Base-by-base conservation (phyloP, 2,329 filamentous ascomycete species). In the Aphanoascus verrucosus region DNA sequence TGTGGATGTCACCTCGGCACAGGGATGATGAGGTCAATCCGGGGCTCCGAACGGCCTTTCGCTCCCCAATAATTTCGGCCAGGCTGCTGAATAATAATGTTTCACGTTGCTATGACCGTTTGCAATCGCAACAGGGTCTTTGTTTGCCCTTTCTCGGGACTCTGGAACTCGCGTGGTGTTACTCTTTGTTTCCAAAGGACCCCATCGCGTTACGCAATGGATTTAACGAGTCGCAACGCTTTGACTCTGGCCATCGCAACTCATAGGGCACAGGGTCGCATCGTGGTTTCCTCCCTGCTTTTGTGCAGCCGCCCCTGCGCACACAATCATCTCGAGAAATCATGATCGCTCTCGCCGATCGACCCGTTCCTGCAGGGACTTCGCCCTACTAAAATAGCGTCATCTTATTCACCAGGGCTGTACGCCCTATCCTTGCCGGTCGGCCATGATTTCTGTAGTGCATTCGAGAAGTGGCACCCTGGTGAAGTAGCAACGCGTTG, bases 21-120 rank as follows among this genome's bases (percentile, higher is more conserved):
- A 45, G 19, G 42, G 42, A 45, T 45, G 42, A 20, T 45, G 42
- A 45, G 17, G 42, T 45, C 42, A 45, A 45, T 28, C 19, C 23
- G 9, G 15, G 42, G 3, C 19, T 15, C 42, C 42, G 42, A 45
- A 45, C 28, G 15, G n/a, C 7, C 5, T 23, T 28, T 14, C 11
- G 11, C 5, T 3, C 9, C n/a, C 5, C 17, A 3, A 41, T 41
- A 9, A 41, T 28, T 19, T 45, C 19, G 42, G 42, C 42, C 42
- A 2, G 14, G 4, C 9, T 45, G 17, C 17, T 45, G 42, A 45
- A 28, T 45, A 45, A 28, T 45, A 9, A 45, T 31, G 42, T 45
- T 45, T 45, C 42, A 28, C 42, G 19, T 45, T 28, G 14, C 7
- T 3, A 17, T 8, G 15, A 15, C 38, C 38, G n/a, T 41, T 41